Percentiles rank a stretch among this genome's conserved stretches.
Evolutionary conservation across 2,329 filamentous ascomycete genomes (phyloP).

Genomic region (Colletotrichum camelliae): DNA sequence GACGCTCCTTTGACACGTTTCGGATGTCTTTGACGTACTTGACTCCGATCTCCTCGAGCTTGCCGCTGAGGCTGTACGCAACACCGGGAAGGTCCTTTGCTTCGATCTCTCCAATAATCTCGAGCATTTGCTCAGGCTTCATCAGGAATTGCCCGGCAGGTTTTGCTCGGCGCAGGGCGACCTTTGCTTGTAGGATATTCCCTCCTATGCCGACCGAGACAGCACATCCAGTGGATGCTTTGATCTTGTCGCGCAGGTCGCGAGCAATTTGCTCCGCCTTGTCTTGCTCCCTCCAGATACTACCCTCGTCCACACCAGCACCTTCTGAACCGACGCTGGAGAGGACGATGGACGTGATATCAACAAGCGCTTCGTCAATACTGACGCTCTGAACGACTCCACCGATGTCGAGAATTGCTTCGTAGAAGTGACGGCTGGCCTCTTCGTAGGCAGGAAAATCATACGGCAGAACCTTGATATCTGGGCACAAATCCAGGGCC

Average conservation of each 20-base stretch:
- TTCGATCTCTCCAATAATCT: constrained; percentile 77
- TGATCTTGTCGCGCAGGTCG: constrained; percentile 71
- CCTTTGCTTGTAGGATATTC: constrained; percentile 90
- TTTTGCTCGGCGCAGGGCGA: constrained; percentile 90
- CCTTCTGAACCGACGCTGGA: constrained; percentile 71
- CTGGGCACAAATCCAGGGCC: constrained; percentile 81
- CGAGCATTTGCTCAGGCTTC: constrained; percentile 78
- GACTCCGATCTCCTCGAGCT: constrained; percentile 86
- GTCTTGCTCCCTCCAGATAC: constrained; percentile 78
- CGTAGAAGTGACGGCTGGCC: constrained; percentile 87
- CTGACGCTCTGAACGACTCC: constrained; percentile 95
- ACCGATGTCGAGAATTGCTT: constrained; percentile 78
- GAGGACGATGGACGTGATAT: constrained; percentile 76
- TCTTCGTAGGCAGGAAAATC: constrained; percentile 96
- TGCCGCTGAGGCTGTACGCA: constrained; percentile 86
- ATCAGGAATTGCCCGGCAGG: constrained; percentile 92
- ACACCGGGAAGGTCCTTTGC: constrained; percentile 89
- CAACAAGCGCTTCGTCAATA: constrained; percentile 91
- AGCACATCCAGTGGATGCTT: constrained; percentile 77
- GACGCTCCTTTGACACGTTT: constrained; percentile 74
- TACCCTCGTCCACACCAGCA: constrained; percentile 67
- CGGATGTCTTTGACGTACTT: constrained; percentile 85
- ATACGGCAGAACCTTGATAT: constrained; percentile 90
- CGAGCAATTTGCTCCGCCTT: constrained; percentile 76
- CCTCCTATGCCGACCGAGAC: constrained; percentile 92